A percentile compares a stretch with the other conserved stretches of the same genome.
Evolutionary conservation across 768 basidiomycete genomes (phyloP).

Genomic region (Collybiopsis confluens): DNA sequence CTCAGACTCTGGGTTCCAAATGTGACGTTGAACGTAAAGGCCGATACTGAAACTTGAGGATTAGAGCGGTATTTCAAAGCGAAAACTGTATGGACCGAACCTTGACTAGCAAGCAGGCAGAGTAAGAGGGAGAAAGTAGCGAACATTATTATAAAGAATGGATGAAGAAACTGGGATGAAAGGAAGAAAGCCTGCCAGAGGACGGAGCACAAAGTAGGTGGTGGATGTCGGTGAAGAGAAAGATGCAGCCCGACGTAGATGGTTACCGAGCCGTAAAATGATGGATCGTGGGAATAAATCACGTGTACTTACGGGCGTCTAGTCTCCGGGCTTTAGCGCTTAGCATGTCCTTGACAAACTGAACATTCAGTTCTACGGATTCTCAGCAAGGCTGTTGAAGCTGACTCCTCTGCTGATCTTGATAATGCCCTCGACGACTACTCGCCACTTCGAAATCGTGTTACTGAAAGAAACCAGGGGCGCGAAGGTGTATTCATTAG

Average conservation of each 20-base stretch:
- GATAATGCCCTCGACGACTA: too few relatives aligned
- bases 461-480: too few relatives aligned
- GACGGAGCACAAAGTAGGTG: conserved; percentile 13
- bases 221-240: conserved; percentile 12
- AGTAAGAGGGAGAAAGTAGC: conserved; percentile 31
- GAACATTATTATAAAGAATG: conserved; percentile 27
- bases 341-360: too few relatives aligned
- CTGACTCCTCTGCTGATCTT: too few relatives aligned
- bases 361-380: too few relatives aligned
- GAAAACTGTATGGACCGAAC: conserved; percentile 25
- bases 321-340: too few relatives aligned
- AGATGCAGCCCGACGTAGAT: conserved; percentile 10
- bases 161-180: conserved; percentile 12
- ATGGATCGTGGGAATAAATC: neutral
- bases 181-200: conserved; percentile 23
- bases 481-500: too few relatives aligned
- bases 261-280: conserved; percentile 1
- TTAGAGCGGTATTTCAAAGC: neutral
- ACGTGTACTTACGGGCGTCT: neutral
- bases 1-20: conserved; percentile 34
- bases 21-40: conserved; percentile 45
- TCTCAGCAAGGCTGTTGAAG: too few relatives aligned
- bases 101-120: conserved; percentile 51
- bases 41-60: conserved; percentile 16
- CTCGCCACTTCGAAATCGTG: too few relatives aligned